These are phyloP conservation scores for Hylodesmum podocarpum DNA, from an alignment of 306 rosid species.

Conservation along the genomic window DNA sequence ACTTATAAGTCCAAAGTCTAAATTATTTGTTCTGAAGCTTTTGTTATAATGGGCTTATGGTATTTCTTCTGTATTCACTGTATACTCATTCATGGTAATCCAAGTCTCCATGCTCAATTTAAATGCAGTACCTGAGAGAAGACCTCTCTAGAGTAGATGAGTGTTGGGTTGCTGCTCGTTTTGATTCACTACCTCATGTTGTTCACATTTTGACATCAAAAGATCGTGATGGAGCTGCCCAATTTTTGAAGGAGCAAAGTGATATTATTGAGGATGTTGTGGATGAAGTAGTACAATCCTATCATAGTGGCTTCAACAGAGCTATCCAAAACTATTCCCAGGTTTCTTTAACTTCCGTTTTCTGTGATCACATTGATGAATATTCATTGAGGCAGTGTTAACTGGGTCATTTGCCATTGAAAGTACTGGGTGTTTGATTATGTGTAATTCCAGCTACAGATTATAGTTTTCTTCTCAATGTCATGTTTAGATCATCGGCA, in stretches of 20 bases:
- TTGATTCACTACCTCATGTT: conserved; percentile 99
- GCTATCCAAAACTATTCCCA: conserved; percentile 99
- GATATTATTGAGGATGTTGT: conserved; percentile 96
- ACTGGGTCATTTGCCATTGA: conserved; percentile 4
- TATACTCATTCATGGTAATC: conserved; percentile 19
- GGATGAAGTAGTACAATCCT: conserved; percentile 97
- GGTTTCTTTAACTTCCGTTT: conserved; percentile 50
- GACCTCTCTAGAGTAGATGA: conserved; percentile 79
- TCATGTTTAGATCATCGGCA: background rate
- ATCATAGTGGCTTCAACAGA: conserved; percentile 95
- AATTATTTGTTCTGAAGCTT: background rate
- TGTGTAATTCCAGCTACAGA: background rate
- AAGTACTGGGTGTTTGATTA: background rate
- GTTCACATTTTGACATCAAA: conserved; percentile 96
- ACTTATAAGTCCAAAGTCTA: background rate
- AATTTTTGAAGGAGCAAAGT: conserved; percentile 90
- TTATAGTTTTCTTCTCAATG: background rate
- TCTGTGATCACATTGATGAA: background rate
- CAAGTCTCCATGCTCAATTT: conserved; percentile 31
- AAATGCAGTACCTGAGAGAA: conserved; percentile 81
- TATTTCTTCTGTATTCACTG: conserved; percentile 8
- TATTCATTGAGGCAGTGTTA: background rate
- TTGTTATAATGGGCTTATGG: background rate
- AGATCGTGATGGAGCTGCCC: conserved; percentile 86
- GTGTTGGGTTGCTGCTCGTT: conserved; percentile 92